These are phyloP conservation scores for Brassica balearica DNA, from an alignment of 441 rosid genomes.

Conservation along the genomic window DNA sequence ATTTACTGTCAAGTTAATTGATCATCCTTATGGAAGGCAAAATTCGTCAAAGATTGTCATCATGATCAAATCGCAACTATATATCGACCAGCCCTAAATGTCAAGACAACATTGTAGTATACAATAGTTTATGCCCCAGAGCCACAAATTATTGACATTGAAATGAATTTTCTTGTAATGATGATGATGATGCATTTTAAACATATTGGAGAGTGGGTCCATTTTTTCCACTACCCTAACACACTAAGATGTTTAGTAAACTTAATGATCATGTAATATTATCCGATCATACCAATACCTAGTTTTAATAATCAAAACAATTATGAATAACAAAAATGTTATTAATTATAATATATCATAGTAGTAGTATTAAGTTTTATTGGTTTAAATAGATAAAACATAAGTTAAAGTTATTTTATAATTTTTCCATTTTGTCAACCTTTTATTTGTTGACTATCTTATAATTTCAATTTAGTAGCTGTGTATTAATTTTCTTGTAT, in stretches of 20 bases:
- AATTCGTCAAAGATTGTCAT: slow-evolving; percentile 40
- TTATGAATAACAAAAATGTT: neutral
- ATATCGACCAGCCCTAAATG: slow-evolving; percentile 31
- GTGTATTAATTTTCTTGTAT: neutral
- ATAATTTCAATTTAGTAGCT: neutral
- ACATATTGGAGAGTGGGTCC: slow-evolving; percentile 47
- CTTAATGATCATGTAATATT: slow-evolving; percentile 24
- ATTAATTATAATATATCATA: neutral
- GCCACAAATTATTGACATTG: slow-evolving; percentile 37
- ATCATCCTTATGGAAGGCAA: slow-evolving; percentile 23
- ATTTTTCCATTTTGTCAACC: slow-evolving; percentile 6
- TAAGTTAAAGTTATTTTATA: neutral
- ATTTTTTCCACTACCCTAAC: slow-evolving; percentile 36
- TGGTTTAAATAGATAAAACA: neutral
- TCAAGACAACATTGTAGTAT: slow-evolving; percentile 36
- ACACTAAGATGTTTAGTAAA: slow-evolving; percentile 23
- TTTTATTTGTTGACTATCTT: neutral
- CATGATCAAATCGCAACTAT: slow-evolving; percentile 37
- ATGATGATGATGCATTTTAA: slow-evolving; percentile 39
- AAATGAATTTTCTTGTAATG: slow-evolving; percentile 37
- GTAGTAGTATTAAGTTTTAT: neutral
- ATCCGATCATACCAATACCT: neutral
- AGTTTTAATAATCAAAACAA: neutral
- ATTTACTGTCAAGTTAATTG: slow-evolving; percentile 3
- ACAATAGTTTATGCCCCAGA: slow-evolving; percentile 40